Evolutionary conservation across 495 filamentous ascomycete species (phyloP), one percentile per base, ranked within the genome.

Genomic region (Xylaria grammica): DNA sequence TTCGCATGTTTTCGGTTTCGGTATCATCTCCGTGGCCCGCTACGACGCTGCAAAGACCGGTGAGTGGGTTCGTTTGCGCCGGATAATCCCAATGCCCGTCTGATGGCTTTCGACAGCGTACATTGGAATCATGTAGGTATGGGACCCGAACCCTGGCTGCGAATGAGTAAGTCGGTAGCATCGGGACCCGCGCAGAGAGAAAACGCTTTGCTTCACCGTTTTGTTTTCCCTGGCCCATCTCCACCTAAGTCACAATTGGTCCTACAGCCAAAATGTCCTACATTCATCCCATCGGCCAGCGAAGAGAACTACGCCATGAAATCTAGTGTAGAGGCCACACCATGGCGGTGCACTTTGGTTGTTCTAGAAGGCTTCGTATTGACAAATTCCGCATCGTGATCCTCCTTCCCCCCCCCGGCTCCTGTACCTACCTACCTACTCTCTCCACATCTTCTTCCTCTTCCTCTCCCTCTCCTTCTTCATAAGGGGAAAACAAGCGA

Each of bases 41-140:
- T 55, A 20, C 60, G 11, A 55, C 50, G 27, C 19, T 54, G 40
- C 17, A 40, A 24, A 54, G 30, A 55, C 50, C 50, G 50, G 60
- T 54, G 60, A 48, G 27, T 46, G 36, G 22, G 15, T 34, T 44
- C 2, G 48, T 62, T 44, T 32, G 6, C 49, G 26, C 60, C 60
- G 60, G 60, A 36, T n/a, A 40, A 55, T 63, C 40, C 60, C 27
- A 46, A 63, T 63, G 60, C 60, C 60, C 60, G 60, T 63, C 60
- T 63, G 60, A 62, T 63, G 27, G 38, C 55, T 45, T 48, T 6
- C 4, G 20, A 44, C 38, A 45, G 24, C 54, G 36, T 45, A 13
- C 22, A 8, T 19, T 10, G 17, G 15, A 22, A 48, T 19, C 19
- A 9, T 9, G n/a, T 48, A 48, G 20, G 40, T 48, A 48, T 15